These are phyloP conservation scores for Yamadazyma atmosphaerica DNA, from an alignment of 1,139 yeast species.

Conservation along the genomic window DNA sequence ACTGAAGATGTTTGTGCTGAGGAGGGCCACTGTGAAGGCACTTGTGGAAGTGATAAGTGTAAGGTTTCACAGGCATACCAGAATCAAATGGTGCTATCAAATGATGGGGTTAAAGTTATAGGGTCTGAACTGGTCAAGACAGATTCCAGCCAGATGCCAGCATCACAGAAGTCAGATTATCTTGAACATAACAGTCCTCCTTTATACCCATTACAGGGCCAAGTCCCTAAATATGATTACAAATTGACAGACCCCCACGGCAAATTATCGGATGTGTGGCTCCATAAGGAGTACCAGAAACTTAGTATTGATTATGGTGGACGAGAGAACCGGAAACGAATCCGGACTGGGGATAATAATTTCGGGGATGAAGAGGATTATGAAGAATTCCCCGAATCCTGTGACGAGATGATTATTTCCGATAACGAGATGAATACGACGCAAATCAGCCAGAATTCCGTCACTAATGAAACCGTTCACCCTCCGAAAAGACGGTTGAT, in stretches of 20 bases:
- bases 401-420: slow-evolving; percentile 39
- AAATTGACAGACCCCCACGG: slow-evolving; percentile 33
- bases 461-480: slow-evolving; percentile 18
- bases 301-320: slow-evolving; percentile 16
- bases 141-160: too few species aligned
- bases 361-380: slow-evolving; percentile 1
- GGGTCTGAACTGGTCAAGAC: too few species aligned
- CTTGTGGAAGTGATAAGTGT: too few species aligned
- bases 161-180: too few species aligned
- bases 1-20: too few species aligned
- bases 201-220: slow-evolving; percentile 34
- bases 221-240: slow-evolving; percentile 34
- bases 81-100: too few species aligned
- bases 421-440: slow-evolving; percentile 33
- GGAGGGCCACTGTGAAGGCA: too few species aligned
- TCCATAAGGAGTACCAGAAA: slow-evolving; percentile 33
- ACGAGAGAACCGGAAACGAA: slow-evolving; percentile 28
- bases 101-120: too few species aligned
- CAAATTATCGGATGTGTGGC: slow-evolving; percentile 35
- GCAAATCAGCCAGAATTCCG: slow-evolving; percentile 24
- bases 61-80: too few species aligned
- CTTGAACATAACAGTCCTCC: slow-evolving; percentile 21
- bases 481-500: slow-evolving; percentile 45
- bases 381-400: slow-evolving; percentile 20
- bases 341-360: slow-evolving; percentile 13